A percentile compares a stretch with the other conserved stretches of the same genome.
These are phyloP conservation scores for Cystobasidiaceae sp. DNA, from an alignment of 1,284 basidiomycete genomes.

Conservation along the genomic window DNA sequence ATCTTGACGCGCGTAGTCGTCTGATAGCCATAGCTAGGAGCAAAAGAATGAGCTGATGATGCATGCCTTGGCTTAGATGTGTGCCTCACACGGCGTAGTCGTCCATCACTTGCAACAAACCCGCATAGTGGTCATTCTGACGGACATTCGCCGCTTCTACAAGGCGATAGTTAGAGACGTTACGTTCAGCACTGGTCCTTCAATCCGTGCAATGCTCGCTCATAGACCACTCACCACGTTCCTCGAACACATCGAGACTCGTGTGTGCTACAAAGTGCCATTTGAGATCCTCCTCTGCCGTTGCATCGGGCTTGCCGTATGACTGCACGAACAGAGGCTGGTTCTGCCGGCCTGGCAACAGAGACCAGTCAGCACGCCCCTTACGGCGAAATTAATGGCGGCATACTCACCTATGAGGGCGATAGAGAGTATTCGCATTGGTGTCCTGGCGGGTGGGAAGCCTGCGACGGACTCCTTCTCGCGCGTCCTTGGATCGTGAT, in stretches of 20 bases:
- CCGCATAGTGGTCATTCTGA: slow-evolving; percentile 45
- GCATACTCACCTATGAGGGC: slow-evolving; percentile 5
- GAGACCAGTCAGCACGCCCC: neutral
- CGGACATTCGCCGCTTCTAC: slow-evolving; percentile 37
- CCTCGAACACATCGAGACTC: slow-evolving; percentile 46
- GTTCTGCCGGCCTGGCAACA: slow-evolving; percentile 14
- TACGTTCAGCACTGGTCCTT: neutral
- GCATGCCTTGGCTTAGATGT: slow-evolving; percentile 43
- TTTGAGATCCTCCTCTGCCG: slow-evolving; percentile 37
- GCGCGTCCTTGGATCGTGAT: neutral
- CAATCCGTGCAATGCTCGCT: too few species aligned
- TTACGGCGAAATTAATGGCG: neutral
- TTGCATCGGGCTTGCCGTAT: slow-evolving; percentile 5
- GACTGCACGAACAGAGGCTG: slow-evolving; percentile 28
- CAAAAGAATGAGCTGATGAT: slow-evolving; percentile 31
- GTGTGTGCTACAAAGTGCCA: slow-evolving; percentile 47
- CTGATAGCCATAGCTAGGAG: slow-evolving; percentile 46
- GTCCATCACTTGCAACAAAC: slow-evolving; percentile 46
- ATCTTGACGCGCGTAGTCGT: slow-evolving; percentile 45
- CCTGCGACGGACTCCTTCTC: neutral
- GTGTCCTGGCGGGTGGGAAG: neutral
- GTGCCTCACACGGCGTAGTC: slow-evolving; percentile 45
- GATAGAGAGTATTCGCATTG: slow-evolving; percentile 18
- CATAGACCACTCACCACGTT: slow-evolving; percentile 39
- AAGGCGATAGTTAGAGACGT: neutral